These are phyloP conservation scores for Suillus clintonianus DNA, from an alignment of 768 basidiomycete genomes.

Conservation along the genomic window DNA sequence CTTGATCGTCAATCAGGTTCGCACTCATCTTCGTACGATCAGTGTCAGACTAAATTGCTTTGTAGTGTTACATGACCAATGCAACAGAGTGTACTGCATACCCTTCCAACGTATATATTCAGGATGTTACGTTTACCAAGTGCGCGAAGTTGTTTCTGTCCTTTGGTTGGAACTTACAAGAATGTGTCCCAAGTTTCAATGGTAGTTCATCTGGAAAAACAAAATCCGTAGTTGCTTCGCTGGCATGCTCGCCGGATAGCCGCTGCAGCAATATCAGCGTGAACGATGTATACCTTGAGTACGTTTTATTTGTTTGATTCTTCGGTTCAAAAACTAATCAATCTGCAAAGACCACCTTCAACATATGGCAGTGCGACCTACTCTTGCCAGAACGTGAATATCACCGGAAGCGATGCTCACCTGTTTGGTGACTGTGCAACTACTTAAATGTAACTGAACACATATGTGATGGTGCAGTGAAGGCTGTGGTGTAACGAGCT, in stretches of 20 bases:
- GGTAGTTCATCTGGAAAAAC: constrained; percentile 44
- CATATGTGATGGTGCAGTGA: not conserved
- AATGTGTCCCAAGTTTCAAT: constrained; percentile 29
- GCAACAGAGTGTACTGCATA: constrained; percentile 38
- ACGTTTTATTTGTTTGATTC: constrained; percentile 17
- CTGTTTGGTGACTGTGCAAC: constrained; percentile 39
- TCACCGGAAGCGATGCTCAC: constrained; percentile 45
- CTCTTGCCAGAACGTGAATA: constrained; percentile 54
- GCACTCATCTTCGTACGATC: not conserved
- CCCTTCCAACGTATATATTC: constrained; percentile 39
- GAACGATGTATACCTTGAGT: constrained; percentile 48
- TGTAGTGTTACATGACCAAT: constrained; percentile 39
- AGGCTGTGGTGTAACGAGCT: not conserved
- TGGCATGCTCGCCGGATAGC: constrained; percentile 43
- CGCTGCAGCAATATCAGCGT: constrained; percentile 48
- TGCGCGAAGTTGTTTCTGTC: constrained; percentile 15
- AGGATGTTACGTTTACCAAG: constrained; percentile 39
- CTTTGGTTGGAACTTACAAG: constrained; percentile 24
- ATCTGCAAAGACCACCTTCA: constrained; percentile 32
- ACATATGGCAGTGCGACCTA: constrained; percentile 45
- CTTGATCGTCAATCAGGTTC: constrained; percentile 39
- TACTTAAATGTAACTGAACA: constrained; percentile 10
- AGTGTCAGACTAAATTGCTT: not conserved
- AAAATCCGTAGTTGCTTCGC: constrained; percentile 40
- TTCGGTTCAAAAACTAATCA: not conserved